phyloP scores from a whole-genome alignment of 2,329 filamentous ascomycete genomes.

The Clonostachys chloroleuca region DNA sequence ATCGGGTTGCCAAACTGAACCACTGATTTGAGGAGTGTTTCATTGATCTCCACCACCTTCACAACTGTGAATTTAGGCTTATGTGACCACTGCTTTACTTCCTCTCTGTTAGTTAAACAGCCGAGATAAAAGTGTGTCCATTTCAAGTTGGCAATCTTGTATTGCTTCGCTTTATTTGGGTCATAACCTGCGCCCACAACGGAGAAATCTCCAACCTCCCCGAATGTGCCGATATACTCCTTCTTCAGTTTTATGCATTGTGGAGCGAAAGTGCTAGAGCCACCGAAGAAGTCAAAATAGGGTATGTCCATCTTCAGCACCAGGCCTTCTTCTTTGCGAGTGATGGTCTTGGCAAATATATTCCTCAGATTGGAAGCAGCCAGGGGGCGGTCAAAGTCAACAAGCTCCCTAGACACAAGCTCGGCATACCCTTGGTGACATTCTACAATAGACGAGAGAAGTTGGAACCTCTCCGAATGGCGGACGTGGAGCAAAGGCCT shows the following conservation, averaged over 20 bases:
- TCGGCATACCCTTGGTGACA: slow-evolving; percentile 57
- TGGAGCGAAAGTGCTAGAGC: slow-evolving; percentile 28
- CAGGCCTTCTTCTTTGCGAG: slow-evolving; percentile 68
- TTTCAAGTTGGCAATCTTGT: slow-evolving; percentile 47
- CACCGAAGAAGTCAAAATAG: slow-evolving; percentile 58
- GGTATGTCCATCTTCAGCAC: slow-evolving; percentile 77
- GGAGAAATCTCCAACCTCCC: slow-evolving; percentile 80
- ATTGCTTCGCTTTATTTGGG: slow-evolving; percentile 52
- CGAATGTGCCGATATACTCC: slow-evolving; percentile 73
- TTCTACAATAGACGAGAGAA: slow-evolving; percentile 51
- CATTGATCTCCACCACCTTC: slow-evolving; percentile 55
- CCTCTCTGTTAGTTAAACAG: slow-evolving; percentile 66
- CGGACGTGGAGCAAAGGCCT: slow-evolving; percentile 43
- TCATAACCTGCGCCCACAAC: slow-evolving; percentile 73
- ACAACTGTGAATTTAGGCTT: slow-evolving; percentile 63
- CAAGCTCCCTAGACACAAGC: slow-evolving; percentile 59
- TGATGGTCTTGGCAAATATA: slow-evolving; percentile 64
- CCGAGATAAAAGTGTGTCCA: slow-evolving; percentile 83
- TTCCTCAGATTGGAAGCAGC: slow-evolving; percentile 52
- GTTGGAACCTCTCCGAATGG: slow-evolving; percentile 55
- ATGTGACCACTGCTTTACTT: slow-evolving; percentile 42
- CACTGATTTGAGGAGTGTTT: slow-evolving; percentile 45
- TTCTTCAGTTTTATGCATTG: slow-evolving; percentile 82
- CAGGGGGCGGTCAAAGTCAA: slow-evolving; percentile 57
- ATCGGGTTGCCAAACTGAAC: slow-evolving; percentile 38